These are phyloP conservation scores for Diplogelasinospora grovesii DNA, from an alignment of 495 filamentous ascomycete species.

Conservation along the genomic window DNA sequence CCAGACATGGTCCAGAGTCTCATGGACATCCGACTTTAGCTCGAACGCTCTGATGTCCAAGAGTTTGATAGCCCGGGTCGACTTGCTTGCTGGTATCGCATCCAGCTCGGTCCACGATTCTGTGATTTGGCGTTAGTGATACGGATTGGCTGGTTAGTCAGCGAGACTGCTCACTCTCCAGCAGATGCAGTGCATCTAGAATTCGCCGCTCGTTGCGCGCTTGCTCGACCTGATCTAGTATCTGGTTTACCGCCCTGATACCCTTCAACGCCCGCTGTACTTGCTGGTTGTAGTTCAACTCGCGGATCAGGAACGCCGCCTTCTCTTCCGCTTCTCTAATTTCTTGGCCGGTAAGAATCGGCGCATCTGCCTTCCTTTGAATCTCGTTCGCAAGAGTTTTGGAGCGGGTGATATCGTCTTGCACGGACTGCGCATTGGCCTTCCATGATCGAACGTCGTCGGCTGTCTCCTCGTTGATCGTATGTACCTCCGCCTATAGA, in stretches of 20 bases:
- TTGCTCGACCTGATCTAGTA: constrained; percentile 46
- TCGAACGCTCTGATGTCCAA: constrained; percentile 43
- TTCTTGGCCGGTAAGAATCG: constrained; percentile 49
- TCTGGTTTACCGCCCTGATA: constrained; percentile 47
- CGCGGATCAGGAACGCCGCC: constrained; percentile 62
- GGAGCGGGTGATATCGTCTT: constrained; percentile 70
- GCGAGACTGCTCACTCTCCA: constrained; percentile 46
- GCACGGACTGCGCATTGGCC: constrained; percentile 71
- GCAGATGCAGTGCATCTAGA: constrained; percentile 43
- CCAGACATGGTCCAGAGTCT: constrained; percentile 52
- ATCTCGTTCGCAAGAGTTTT: constrained; percentile 68
- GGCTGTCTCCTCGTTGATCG: constrained; percentile 63
- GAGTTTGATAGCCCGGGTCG: constrained; percentile 41
- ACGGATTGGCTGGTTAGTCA: background rate
- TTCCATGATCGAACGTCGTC: constrained; percentile 82
- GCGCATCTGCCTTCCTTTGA: constrained; percentile 60
- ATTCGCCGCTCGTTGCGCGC: constrained; percentile 41
- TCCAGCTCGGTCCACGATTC: constrained; percentile 42
- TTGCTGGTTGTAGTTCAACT: constrained; percentile 68
- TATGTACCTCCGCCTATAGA: constrained; percentile 59
- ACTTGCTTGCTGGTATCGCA: constrained; percentile 36
- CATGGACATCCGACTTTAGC: constrained; percentile 51
- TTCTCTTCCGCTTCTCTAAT: constrained; percentile 63
- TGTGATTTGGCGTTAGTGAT: constrained; percentile 10
- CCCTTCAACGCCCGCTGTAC: constrained; percentile 56